phyloP scores from a whole-genome alignment of 345 rosid genomes.

The Populus pruinosa region DNA sequence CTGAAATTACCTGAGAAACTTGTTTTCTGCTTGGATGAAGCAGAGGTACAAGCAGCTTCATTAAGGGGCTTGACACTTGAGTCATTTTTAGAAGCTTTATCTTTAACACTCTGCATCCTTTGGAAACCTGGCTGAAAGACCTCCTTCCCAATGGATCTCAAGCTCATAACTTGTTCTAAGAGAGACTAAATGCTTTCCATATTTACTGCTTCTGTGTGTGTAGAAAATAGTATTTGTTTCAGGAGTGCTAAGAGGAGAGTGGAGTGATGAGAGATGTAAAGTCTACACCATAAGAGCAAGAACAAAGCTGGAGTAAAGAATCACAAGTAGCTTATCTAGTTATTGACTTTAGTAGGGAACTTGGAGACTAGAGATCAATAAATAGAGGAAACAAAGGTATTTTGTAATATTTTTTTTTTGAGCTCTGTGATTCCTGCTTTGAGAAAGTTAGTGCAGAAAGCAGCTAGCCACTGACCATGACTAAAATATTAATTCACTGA shows the following conservation, averaged over 20 bases:
- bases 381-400: slow-evolving; percentile 2
- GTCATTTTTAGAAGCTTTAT: slow-evolving; percentile 15
- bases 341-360: background rate
- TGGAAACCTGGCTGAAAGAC: slow-evolving; percentile 17
- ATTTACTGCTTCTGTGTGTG: background rate
- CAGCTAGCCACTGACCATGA: background rate
- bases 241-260: background rate
- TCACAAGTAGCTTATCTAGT: background rate
- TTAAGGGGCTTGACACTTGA: background rate
- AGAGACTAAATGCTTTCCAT: background rate
- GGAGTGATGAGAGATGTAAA: background rate
- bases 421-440: background rate
- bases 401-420: background rate
- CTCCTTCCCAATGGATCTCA: slow-evolving; percentile 25
- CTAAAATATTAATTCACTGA: background rate
- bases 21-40: slow-evolving; percentile 22
- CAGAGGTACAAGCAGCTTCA: background rate
- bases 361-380: background rate
- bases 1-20: slow-evolving; percentile 16
- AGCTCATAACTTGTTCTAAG: slow-evolving; percentile 11
- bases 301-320: background rate
- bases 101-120: slow-evolving; percentile 19
- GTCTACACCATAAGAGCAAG: background rate
- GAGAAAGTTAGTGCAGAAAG: background rate
- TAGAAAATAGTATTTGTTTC: background rate